Evolutionary conservation across 2,329 filamentous ascomycete species (phyloP), one percentile per base, ranked within the genome.

Genomic region (Chrysoporthe austroafricana): DNA sequence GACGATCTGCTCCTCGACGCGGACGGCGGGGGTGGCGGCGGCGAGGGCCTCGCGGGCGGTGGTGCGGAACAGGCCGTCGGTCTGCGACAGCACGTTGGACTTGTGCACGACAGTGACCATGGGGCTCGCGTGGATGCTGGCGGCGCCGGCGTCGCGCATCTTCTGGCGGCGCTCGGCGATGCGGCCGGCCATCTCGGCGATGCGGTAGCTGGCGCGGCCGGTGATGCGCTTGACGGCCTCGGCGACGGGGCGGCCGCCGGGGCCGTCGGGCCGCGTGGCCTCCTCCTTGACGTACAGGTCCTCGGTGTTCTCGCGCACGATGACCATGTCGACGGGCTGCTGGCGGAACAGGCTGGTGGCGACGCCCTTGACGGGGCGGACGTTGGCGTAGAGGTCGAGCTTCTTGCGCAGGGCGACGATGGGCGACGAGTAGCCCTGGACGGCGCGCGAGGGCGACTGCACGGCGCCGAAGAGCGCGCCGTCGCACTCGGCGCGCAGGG

Each of bases 241-340:
- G 71, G 96, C 95, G 67, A 98, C 91, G 83, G 93, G 94, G 79
- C 91, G 90, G 65, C 83, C 80, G 66, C 84, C 85, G 69, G 92
- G 87, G 46, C 90, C 84, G 43, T 87, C 88, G 64, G 92, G 88
- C 77, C 88, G 90, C 32, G 94, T 97, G 79, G 85, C 90, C 84
- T 99, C 96, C 79, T 98, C 92, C 84, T 98, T 98, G 74, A 99
- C 95, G 81, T 97, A 97, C 52, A 99, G 87, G 79, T 99, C 96
- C 83, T 99, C 96, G 43, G 96, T 99, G 85, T 99, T 99, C 82
- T 99, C 96, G 72, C 96, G 92, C 66, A 98, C 96, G 75, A 98
- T 99, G 76, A 99, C 96, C 79, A 99, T 91, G 82, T 99, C 96
- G 76, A 97, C 61, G 48, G 26, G 21, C 48, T 62, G 66, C 57